A percentile compares a stretch with the other conserved stretches of the same genome.
Conservation (phyloP, 768 basidiomycete species). For the Mycena maculata region DNA sequence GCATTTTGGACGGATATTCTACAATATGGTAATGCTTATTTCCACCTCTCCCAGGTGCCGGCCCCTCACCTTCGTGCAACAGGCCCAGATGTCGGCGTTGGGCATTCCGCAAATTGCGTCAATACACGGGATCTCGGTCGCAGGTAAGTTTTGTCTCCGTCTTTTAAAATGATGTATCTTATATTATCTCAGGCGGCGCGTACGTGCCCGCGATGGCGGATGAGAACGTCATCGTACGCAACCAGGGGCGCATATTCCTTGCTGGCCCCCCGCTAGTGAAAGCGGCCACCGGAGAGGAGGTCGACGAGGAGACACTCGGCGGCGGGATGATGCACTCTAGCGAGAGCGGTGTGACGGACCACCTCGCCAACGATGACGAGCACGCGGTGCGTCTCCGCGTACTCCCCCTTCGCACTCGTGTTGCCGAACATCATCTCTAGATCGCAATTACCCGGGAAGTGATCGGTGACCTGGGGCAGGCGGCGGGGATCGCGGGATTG, state of each 20-base stretch:
- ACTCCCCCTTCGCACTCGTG: too few relatives aligned
- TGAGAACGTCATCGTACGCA: conserved; percentile 89
- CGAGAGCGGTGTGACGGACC: conserved; percentile 92
- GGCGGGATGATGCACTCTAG: conserved; percentile 92
- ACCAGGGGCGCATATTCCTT: conserved; percentile 94
- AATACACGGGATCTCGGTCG: conserved; percentile 95
- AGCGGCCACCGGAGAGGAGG: conserved; percentile 92
- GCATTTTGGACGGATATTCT: conserved; percentile 96
- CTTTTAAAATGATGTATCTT: conserved; percentile 1
- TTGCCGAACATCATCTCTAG: background rate
- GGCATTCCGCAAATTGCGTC: conserved; percentile 93
- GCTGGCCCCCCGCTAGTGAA: conserved; percentile 96
- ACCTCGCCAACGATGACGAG: conserved; percentile 86
- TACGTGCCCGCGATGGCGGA: conserved; percentile 98
- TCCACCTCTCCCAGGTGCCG: background rate
- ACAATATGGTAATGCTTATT: conserved; percentile 84
- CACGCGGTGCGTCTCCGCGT: conserved; percentile 61
- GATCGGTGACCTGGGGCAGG: conserved; percentile 79
- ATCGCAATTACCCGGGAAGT: conserved; percentile 82
- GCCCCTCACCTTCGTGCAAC: conserved; percentile 25
- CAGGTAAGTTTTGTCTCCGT: conserved; percentile 58
- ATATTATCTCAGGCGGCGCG: conserved; percentile 72
- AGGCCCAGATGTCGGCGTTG: conserved; percentile 94
- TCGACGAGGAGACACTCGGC: conserved; percentile 93
- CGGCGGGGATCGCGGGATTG: conserved; percentile 60